These are phyloP conservation scores for Globisporangium recalcitrans DNA, from an alignment of 352 stramenopile species.

Conservation along the genomic window DNA sequence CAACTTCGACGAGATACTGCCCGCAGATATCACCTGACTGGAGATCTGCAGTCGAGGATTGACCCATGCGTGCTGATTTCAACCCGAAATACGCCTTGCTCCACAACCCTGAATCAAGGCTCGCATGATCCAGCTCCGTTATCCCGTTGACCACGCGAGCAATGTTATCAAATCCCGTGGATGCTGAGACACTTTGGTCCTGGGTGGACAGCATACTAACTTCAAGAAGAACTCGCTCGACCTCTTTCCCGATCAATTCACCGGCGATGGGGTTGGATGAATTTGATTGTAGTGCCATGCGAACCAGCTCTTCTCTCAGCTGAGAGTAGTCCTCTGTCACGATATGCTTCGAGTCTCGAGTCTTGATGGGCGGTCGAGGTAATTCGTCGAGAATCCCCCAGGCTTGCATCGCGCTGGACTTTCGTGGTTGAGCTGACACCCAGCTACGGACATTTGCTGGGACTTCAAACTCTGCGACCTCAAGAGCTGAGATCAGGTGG, in stretches of 20 bases:
- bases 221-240: slow-evolving; percentile 27
- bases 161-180: not conserved
- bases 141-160: not conserved
- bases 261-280: slow-evolving; percentile 28
- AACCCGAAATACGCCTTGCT: slow-evolving; percentile 18
- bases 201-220: slow-evolving; percentile 7
- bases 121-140: slow-evolving; percentile 20
- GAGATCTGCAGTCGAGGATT: not conserved
- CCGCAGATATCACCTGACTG: not conserved
- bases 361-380: not conserved
- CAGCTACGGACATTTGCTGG: not conserved
- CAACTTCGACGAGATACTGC: slow-evolving; percentile 27
- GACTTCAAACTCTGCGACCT: slow-evolving; percentile 3
- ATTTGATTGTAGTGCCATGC: slow-evolving; percentile 27
- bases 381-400: slow-evolving; percentile 24
- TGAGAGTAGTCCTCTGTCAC: slow-evolving; percentile 2
- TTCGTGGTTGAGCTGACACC: not conserved
- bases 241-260: slow-evolving; percentile 32
- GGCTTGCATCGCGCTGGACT: slow-evolving; percentile 16
- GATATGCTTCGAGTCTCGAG: not conserved
- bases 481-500: slow-evolving; percentile 21
- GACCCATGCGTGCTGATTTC: not conserved
- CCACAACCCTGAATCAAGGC: slow-evolving; percentile 37
- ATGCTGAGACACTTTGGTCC: not conserved
- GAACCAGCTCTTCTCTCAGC: slow-evolving; percentile 21